These are phyloP conservation scores for Phytophthora pisi DNA, from an alignment of 352 stramenopile genomes.

Conservation along the genomic window DNA sequence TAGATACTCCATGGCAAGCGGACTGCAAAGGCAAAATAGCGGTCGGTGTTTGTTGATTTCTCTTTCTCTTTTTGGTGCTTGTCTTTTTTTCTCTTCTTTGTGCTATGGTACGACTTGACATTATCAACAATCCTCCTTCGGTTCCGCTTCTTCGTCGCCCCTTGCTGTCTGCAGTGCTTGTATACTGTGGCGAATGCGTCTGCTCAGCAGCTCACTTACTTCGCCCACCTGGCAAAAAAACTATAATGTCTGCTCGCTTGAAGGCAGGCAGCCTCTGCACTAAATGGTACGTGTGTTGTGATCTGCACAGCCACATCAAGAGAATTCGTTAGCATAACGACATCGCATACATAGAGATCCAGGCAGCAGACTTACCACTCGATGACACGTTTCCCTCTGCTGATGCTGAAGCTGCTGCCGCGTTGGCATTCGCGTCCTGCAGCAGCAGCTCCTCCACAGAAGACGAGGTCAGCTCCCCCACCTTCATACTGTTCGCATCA, in stretches of 20 bases:
- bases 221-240: constrained; percentile 29
- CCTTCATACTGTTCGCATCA: constrained; percentile 38
- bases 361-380: constrained; percentile 19
- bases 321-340: constrained; percentile 9
- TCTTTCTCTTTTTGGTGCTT: constrained; percentile 21
- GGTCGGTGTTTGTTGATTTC: constrained; percentile 18
- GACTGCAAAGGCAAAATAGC: too few species aligned
- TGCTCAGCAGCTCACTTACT: constrained; percentile 1
- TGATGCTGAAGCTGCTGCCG: constrained; percentile 11
- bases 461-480: constrained; percentile 26
- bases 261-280: constrained; percentile 10
- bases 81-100: constrained; percentile 17
- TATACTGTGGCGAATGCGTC: constrained; percentile 18
- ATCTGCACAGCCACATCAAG: constrained; percentile 11
- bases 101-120: constrained; percentile 58
- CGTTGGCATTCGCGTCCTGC: constrained; percentile 14
- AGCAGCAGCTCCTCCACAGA: constrained; percentile 45
- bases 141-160: constrained; percentile 10
- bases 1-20: too few species aligned
- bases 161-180: constrained; percentile 7
- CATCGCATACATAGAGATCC: not conserved
- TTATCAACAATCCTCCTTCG: constrained; percentile 46
- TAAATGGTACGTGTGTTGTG: constrained; percentile 35
- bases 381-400: constrained; percentile 5
- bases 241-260: constrained; percentile 22